Base-by-base conservation (phyloP, 257 asterid genomes). In the Dorcoceras hygrometricum region DNA sequence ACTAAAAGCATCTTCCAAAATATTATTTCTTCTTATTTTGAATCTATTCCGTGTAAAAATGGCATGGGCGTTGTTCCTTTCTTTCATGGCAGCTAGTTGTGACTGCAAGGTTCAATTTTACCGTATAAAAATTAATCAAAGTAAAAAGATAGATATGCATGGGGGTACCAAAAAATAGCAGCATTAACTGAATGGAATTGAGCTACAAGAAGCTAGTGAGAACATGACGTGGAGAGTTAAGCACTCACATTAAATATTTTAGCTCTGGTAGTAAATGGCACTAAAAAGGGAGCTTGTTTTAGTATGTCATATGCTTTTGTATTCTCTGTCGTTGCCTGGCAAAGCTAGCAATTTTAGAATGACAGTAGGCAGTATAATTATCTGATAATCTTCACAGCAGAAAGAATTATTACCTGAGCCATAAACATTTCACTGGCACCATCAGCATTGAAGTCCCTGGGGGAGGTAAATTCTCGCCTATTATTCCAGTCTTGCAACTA, bases 401-500 rank as follows among this genome's bases (percentile, higher is more conserved):
- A 70, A 54, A 61, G 65, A 75, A 65, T 26, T 63, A 72, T 65
- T 81, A 90, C 99, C 99, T 88, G 96, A 73, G 84, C 79, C 75
- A 90, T 83, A 73, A 90, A 94, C 54, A 76, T 66, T 68, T 88
- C 99, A 73, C 81, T 82, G 70, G 85, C 96, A 77, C 97, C 99
- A 80, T 88, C 99, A 65, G 97, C 97, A 76, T 88, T 90, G 78
- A 94, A 94, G 73, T 90, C 96, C 75, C 82, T 82, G 22, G 97
- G 96, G 77, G 89, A 73, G 61, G 91, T 83, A 76, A 94, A 94
- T 67, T 94, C 95, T 28, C 91, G 82, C 78, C 99, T 83, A 78
- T 88, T 90, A 72, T 94, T 94, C 99, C 99, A 94, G 74, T 90
- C 96, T 88, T 94, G 97, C 83, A 94, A 78, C 99, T 94, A 73